Conservation (phyloP, 2,329 filamentous ascomycete genomes). For the Graphiopsis chlorocephala region DNA sequence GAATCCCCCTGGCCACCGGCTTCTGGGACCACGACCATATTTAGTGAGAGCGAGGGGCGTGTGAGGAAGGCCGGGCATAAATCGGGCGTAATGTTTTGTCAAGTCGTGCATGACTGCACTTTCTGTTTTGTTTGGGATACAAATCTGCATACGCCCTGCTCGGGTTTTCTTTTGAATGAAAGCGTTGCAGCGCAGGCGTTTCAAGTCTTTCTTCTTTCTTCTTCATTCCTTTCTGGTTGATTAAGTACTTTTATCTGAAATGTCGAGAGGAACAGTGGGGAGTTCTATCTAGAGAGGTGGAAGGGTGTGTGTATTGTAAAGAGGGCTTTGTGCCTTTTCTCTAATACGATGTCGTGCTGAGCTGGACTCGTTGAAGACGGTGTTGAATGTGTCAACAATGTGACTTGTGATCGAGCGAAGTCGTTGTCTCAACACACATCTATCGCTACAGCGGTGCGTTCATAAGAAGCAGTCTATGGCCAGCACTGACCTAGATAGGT, state of each 20-base stretch:
- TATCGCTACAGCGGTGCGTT: too few species aligned
- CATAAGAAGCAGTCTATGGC: too few species aligned
- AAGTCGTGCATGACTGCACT: neutral
- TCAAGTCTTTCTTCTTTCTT: neutral
- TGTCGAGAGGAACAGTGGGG: neutral
- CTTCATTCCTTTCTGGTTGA: neutral
- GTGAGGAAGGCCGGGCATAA: neutral
- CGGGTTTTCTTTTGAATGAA: neutral
- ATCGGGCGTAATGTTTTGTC: neutral
- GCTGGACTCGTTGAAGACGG: too few species aligned
- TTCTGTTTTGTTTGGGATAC: neutral
- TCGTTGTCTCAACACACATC: too few species aligned
- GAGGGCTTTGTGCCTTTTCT: neutral
- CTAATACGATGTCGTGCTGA: neutral
- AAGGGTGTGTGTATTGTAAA: neutral
- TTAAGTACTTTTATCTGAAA: neutral
- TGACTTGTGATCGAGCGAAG: neutral
- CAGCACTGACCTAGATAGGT: neutral
- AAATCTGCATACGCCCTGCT: neutral
- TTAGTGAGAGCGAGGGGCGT: neutral
- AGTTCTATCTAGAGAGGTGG: neutral
- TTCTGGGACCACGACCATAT: neutral
- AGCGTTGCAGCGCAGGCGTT: conserved; percentile 7
- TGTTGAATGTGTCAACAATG: too few species aligned
- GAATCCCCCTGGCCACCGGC: neutral